These are phyloP conservation scores for Botrytis fragariae DNA, from an alignment of 2,329 filamentous ascomycete genomes.

Conservation along the genomic window DNA sequence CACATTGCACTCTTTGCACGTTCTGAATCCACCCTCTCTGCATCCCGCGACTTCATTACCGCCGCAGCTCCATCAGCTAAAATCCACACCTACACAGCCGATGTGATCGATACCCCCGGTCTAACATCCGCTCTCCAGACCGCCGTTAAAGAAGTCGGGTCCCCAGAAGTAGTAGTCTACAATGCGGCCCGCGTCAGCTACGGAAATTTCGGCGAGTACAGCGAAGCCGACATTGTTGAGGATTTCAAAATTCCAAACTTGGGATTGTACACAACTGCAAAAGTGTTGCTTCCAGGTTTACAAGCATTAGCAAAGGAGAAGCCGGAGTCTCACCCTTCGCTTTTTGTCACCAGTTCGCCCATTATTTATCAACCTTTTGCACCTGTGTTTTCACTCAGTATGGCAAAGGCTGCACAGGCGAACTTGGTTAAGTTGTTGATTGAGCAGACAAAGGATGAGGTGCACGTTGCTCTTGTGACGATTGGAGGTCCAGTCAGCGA, in stretches of 20 bases:
- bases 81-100: conserved; percentile 7
- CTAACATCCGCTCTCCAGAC: conserved; percentile 43
- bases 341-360: conserved; percentile 14
- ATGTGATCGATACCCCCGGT: conserved; percentile 24
- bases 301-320: neutral
- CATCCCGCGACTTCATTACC: conserved; percentile 34
- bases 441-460: conserved; percentile 38
- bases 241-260: conserved; percentile 52
- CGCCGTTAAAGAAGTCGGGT: conserved; percentile 42
- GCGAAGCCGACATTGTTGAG: conserved; percentile 46
- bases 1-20: conserved; percentile 16
- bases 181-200: conserved; percentile 51
- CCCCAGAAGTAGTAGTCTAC: conserved; percentile 44
- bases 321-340: conserved; percentile 4
- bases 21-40: neutral
- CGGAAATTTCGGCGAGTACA: conserved; percentile 43
- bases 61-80: conserved; percentile 33
- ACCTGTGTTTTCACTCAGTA: conserved; percentile 48
- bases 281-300: conserved; percentile 6
- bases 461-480: conserved; percentile 49
- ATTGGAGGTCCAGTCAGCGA: conserved; percentile 46
- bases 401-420: conserved; percentile 51
- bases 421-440: conserved; percentile 48
- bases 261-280: conserved; percentile 44
- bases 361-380: conserved; percentile 42